phyloP scores from a whole-genome alignment of 306 rosid species.

The Prinsepia uniflora region DNA sequence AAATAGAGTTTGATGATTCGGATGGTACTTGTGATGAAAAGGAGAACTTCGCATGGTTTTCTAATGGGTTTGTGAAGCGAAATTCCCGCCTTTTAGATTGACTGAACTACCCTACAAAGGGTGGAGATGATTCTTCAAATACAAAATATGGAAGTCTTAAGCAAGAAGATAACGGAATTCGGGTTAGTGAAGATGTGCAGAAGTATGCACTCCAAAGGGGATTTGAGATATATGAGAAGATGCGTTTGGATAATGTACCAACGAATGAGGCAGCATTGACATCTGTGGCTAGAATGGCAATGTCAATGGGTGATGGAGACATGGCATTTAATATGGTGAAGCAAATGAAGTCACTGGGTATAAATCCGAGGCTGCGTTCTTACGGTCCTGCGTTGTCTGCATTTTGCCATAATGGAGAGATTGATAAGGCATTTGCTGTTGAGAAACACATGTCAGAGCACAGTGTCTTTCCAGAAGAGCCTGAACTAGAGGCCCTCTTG shows the following conservation, averaged over 20 bases:
- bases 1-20: constrained; percentile 11
- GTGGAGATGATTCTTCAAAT: constrained; percentile 21
- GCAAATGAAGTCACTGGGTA: constrained; percentile 73
- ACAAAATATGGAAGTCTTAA: constrained; percentile 22
- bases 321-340: constrained; percentile 88
- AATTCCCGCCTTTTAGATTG: constrained; percentile 27
- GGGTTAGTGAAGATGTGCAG: constrained; percentile 66
- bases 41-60: constrained; percentile 26
- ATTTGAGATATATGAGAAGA: constrained; percentile 68
- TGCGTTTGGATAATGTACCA: constrained; percentile 47
- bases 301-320: constrained; percentile 83
- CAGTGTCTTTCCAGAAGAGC: constrained; percentile 87
- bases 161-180: constrained; percentile 33
- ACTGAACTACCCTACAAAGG: constrained; percentile 11
- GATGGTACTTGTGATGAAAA: constrained; percentile 21
- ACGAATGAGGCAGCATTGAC: constrained; percentile 95
- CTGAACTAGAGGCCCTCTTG: constrained; percentile 73
- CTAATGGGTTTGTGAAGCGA: constrained; percentile 28
- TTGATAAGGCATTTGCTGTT: constrained; percentile 76
- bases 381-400: constrained; percentile 78
- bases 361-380: constrained; percentile 76
- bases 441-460: constrained; percentile 84
- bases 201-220: constrained; percentile 67
- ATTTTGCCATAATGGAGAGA: constrained; percentile 55
- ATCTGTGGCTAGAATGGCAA: constrained; percentile 91